Conservation (phyloP, 352 stramenopile species). For the Halophytophthora batemanensis region DNA sequence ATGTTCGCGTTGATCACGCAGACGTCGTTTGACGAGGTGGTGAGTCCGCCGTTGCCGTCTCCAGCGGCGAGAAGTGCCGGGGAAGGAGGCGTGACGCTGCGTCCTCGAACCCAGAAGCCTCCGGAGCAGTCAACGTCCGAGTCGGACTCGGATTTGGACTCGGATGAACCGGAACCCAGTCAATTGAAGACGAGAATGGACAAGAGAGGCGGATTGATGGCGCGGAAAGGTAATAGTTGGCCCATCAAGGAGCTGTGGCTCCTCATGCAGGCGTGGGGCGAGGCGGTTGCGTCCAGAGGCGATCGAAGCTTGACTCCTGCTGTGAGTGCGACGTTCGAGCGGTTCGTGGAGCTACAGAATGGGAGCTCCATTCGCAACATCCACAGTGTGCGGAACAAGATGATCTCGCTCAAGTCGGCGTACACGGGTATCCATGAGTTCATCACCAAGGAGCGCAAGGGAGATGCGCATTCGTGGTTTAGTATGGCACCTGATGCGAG, state of each 20-base stretch:
- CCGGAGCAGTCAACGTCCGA: slow-evolving; percentile 32
- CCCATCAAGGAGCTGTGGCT: slow-evolving; percentile 27
- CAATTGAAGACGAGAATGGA: background rate
- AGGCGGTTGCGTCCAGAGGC: slow-evolving; percentile 10
- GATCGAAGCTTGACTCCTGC: slow-evolving; percentile 18
- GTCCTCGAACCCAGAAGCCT: slow-evolving; percentile 23
- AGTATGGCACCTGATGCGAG: slow-evolving; percentile 21
- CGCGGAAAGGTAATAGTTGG: slow-evolving; percentile 32
- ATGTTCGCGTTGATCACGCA: slow-evolving; percentile 36
- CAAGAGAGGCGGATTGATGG: slow-evolving; percentile 5
- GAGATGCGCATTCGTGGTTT: slow-evolving; percentile 27
- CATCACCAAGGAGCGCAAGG: slow-evolving; percentile 13
- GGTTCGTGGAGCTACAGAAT: slow-evolving; percentile 27
- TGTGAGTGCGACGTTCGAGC: slow-evolving; percentile 19
- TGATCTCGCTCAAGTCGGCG: slow-evolving; percentile 37
- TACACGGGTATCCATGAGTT: slow-evolving; percentile 25
- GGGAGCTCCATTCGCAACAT: slow-evolving; percentile 19
- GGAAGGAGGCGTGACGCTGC: slow-evolving; percentile 26
- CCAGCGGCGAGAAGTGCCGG: slow-evolving; percentile 8
- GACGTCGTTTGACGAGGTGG: slow-evolving; percentile 29
- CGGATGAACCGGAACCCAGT: background rate
- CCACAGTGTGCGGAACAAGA: slow-evolving; percentile 36
- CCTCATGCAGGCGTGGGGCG: slow-evolving; percentile 31
- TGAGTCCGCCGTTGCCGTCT: slow-evolving; percentile 8
- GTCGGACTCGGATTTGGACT: slow-evolving; percentile 24